Evolutionary conservation across 2,329 filamentous ascomycete genomes (phyloP).

Genomic region (Aspergillus sp.): DNA sequence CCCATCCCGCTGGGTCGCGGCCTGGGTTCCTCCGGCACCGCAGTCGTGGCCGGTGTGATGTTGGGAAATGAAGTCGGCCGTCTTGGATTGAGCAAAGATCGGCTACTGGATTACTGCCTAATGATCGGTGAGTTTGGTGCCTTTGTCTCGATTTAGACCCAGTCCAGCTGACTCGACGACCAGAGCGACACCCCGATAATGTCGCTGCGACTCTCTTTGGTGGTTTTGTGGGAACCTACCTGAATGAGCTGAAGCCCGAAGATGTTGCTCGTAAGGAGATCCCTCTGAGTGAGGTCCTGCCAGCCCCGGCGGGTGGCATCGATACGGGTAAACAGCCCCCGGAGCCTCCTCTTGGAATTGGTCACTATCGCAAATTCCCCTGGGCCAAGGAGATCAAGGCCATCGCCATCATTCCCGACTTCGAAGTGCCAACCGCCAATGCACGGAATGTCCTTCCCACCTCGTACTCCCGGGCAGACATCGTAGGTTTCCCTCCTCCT

Average conservation of each 20-base stretch:
- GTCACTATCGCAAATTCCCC: slow-evolving; percentile 91
- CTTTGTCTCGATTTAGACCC: background rate
- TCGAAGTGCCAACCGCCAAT: slow-evolving; percentile 91
- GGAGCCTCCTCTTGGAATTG: slow-evolving; percentile 85
- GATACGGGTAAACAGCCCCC: slow-evolving; percentile 87
- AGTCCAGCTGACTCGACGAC: slow-evolving; percentile 13
- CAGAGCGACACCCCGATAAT: slow-evolving; percentile 83
- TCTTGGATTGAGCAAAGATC: slow-evolving; percentile 71
- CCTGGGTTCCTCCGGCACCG: slow-evolving; percentile 90
- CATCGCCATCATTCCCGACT: slow-evolving; percentile 92
- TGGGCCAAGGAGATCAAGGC: slow-evolving; percentile 97
- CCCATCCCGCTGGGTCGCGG: slow-evolving; percentile 91
- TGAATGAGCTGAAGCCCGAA: slow-evolving; percentile 86
- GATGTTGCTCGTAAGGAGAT: slow-evolving; percentile 91
- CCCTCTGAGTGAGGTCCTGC: slow-evolving; percentile 88
- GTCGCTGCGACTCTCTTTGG: slow-evolving; percentile 93
- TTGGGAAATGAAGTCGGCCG: slow-evolving; percentile 85
- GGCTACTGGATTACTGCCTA: slow-evolving; percentile 91
- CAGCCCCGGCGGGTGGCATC: slow-evolving; percentile 82
- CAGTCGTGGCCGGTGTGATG: slow-evolving; percentile 92
- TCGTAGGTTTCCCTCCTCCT: slow-evolving; percentile 57
- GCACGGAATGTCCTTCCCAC: slow-evolving; percentile 82
- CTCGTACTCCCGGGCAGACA: slow-evolving; percentile 75
- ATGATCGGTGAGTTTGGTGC: slow-evolving; percentile 74
- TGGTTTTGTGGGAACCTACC: slow-evolving; percentile 93